Conservation (phyloP, 139 green algal genomes). For the Chlamydomonas sphaeroides region DNA sequence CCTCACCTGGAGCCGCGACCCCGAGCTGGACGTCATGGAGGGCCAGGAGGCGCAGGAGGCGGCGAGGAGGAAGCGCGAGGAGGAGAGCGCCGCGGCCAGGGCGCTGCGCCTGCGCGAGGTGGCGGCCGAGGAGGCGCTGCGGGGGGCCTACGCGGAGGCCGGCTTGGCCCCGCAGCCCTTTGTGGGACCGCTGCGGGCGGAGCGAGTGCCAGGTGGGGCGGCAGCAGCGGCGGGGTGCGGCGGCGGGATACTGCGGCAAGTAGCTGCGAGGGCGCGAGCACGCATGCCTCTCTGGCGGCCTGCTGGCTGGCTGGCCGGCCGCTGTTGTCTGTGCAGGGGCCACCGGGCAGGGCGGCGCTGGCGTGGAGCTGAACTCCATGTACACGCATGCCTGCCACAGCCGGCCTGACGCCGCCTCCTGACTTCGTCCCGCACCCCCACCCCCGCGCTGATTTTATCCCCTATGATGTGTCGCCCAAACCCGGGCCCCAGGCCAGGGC, state of each 20-base stretch:
- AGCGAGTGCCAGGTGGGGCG: not conserved
- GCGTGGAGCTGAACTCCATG: too few species aligned
- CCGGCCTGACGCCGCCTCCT: not conserved
- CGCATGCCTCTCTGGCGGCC: too few species aligned
- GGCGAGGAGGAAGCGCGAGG: not conserved
- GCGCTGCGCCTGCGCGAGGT: not conserved
- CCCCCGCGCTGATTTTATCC: too few species aligned
- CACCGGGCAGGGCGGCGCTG: too few species aligned
- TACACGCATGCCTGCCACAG: not conserved
- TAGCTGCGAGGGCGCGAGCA: too few species aligned
- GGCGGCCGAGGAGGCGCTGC: not conserved
- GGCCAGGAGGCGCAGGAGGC: not conserved
- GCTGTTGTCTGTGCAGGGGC: too few species aligned
- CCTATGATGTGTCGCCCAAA: too few species aligned
- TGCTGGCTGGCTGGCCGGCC: too few species aligned
- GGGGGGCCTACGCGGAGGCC: not conserved
- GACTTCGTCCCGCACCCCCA: not conserved
- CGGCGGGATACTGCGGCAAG: too few species aligned
- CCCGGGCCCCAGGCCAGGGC: slow-evolving; percentile 28
- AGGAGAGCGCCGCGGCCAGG: not conserved
- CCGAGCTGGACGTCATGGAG: slow-evolving; percentile 36
- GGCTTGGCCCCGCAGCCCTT: too few species aligned
- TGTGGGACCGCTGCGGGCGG: not conserved
- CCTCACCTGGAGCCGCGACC: slow-evolving; percentile 33
- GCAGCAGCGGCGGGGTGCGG: not conserved